Evolutionary conservation across 106 monocot genomes (phyloP).

Genomic region (Narthecium ossifragum): DNA sequence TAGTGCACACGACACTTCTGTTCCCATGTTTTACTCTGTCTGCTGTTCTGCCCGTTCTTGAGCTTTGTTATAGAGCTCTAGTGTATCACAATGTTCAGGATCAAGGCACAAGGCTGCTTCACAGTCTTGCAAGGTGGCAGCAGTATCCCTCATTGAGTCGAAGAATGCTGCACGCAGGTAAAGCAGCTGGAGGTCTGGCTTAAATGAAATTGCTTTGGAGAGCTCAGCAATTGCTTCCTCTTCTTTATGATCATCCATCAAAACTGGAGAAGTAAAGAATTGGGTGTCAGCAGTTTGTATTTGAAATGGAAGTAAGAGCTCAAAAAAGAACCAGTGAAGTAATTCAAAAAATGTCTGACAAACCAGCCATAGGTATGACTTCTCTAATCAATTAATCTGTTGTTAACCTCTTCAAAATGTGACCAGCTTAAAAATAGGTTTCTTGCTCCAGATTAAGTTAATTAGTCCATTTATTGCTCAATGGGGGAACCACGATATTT

Average conservation of each 20-base stretch:
- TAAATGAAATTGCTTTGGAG: conserved; percentile 71
- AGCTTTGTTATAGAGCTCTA: conserved; percentile 72
- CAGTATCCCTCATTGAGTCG: conserved; percentile 61
- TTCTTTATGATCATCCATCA: conserved; percentile 91
- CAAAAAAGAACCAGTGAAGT: neutral
- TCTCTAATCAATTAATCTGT: no score
- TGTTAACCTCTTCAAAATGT: no score
- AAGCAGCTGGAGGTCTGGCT: conserved; percentile 86
- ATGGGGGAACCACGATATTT: no score
- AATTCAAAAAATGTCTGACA: neutral
- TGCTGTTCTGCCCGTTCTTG: conserved; percentile 11
- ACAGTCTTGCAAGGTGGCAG: conserved; percentile 56
- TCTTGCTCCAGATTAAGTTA: no score
- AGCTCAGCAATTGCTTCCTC: conserved; percentile 83
- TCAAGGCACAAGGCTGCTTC: conserved; percentile 94
- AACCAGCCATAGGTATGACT: no score
- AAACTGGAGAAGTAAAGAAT: conserved; percentile 30
- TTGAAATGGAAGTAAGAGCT: neutral
- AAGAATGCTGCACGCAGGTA: conserved; percentile 91
- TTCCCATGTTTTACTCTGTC: conserved; percentile 5
- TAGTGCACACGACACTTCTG: no score
- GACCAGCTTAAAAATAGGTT: no score
- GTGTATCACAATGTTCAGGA: conserved; percentile 60
- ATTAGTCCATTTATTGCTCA: no score
- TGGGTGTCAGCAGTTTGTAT: neutral